phyloP scores from a whole-genome alignment of 2,329 filamentous ascomycete genomes.

The Dactylellina sp. region DNA sequence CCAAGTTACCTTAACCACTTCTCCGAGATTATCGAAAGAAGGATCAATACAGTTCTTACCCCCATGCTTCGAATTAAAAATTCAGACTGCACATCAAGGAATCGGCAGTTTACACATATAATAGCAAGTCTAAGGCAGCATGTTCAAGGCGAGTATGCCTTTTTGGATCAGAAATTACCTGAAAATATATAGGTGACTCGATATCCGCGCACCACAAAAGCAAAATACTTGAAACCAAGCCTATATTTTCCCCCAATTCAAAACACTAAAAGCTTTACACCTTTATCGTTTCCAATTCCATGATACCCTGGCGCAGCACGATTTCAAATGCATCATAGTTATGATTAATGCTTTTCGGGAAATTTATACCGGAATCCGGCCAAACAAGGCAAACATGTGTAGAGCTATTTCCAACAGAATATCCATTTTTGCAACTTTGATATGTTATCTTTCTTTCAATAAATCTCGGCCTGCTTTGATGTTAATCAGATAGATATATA shows the following conservation, averaged over 20 bases:
- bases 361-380: no score
- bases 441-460: no score
- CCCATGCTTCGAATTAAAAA: conserved; percentile 31
- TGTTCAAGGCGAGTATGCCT: conserved; percentile 26
- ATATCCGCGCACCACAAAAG: no score
- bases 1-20: conserved; percentile 44
- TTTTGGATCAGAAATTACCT: background rate
- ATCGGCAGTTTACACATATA: conserved; percentile 32
- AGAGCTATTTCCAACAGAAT: no score
- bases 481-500: no score
- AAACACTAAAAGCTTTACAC: background rate
- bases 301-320: background rate
- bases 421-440: no score
- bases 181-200: background rate
- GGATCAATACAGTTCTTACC: conserved; percentile 40
- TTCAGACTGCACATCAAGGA: background rate
- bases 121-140: conserved; percentile 21
- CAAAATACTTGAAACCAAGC: no score
- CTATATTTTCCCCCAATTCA: background rate
- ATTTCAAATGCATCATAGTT: no score
- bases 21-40: conserved; percentile 51
- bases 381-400: no score
- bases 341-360: background rate
- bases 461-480: no score
- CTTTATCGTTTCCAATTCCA: background rate